These are phyloP conservation scores for Chytriomyces sp. DNA, from an alignment of 192 early-diverging fungal species.

Conservation along the genomic window DNA sequence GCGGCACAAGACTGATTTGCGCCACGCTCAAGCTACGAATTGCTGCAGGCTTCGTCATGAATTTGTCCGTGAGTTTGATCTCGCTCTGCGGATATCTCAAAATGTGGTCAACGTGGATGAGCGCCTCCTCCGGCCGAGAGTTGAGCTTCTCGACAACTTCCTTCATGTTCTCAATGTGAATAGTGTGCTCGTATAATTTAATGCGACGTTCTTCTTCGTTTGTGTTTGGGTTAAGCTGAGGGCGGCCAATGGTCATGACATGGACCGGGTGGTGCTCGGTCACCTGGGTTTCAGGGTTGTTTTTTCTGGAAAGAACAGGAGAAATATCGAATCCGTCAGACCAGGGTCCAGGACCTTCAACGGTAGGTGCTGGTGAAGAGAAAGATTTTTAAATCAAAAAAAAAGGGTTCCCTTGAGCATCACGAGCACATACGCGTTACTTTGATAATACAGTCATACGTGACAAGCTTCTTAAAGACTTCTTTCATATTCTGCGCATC, in stretches of 20 bases:
- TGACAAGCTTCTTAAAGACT: slow-evolving; percentile 5
- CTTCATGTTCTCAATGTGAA: neutral
- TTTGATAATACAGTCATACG: neutral
- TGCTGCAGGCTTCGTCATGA: neutral
- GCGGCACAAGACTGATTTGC: neutral
- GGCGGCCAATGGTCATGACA: slow-evolving; percentile 2
- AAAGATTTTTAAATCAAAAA: too few species aligned
- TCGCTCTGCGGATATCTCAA: neutral
- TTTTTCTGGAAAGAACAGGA: neutral
- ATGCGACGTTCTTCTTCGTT: neutral
- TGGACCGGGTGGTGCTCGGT: neutral
- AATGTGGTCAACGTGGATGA: neutral
- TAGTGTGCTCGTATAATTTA: neutral
- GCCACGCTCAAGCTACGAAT: neutral
- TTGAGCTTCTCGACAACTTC: neutral
- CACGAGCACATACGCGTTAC: neutral
- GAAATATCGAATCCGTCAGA: neutral
- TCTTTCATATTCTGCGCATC: slow-evolving; percentile 9
- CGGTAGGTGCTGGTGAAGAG: too few species aligned
- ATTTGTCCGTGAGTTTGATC: neutral
- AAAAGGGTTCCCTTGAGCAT: too few species aligned
- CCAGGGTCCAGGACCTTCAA: neutral
- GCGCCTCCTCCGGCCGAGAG: neutral
- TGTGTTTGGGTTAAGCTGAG: neutral
- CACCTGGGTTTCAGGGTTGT: neutral